Evolutionary conservation across 768 basidiomycete genomes (phyloP), one percentile per base, ranked within the genome.

Genomic region (Arthromyces matolae): DNA sequence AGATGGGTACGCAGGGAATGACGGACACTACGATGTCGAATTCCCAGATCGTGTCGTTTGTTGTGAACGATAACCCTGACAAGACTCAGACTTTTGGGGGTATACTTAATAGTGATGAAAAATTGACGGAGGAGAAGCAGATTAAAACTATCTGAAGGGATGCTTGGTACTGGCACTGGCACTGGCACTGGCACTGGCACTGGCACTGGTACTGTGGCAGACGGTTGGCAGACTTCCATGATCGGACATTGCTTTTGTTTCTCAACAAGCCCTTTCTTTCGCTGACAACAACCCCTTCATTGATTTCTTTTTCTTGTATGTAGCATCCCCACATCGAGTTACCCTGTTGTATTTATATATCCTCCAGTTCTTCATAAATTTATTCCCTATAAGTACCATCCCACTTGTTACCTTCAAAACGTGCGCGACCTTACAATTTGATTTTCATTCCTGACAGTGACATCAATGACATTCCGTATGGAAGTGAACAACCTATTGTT

Each of bases 11-110:
- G 19, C 42, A 49, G 24, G 23, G 25, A 18, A n/a, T 28, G 38
- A 41, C 14, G 47, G 31, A 28, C n/a, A 42, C 43, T 4, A 18
- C 32, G 10, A 24, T 34, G 19, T 47, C 40, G 13, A 47, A 16
- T 40, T 41, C 45, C 2, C 45, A 41, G n/a, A 28, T 47, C 34
- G 50, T 47, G 20, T 49, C 51, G 4, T 33, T 52, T 32, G 31
- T 42, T 20, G 6, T 52, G 16, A n/a, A 43, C 29, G 14, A 19
- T n/a, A n/a, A 37, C 7, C 31, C 46, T 20, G 47, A 47, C 19
- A 51, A 38, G 37, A 25, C 22, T 22, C 20, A 32, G 32, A 50
- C 49, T 3, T n/a, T 50, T 12, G 9, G 31, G 5, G 49, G 39
- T 14, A 44, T 43, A 20, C 25, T 22, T 16, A 29, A 41, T 10